phyloP scores from a whole-genome alignment of 331 rosid genomes.

The Malus hybrid region DNA sequence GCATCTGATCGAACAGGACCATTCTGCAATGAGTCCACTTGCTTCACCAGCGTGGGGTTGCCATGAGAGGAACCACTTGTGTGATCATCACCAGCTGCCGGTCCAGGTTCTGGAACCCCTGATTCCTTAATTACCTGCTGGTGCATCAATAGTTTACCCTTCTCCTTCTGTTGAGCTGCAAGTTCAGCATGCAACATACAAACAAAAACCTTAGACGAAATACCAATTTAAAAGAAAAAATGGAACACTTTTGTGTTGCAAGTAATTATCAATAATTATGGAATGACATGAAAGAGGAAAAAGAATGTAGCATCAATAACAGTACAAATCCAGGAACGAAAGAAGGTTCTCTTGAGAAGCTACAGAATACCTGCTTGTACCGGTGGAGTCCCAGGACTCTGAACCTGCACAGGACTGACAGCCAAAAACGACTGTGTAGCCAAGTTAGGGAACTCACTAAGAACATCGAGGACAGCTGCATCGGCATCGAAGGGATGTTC shows the following conservation, averaged over 20 bases:
- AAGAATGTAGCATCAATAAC: background rate
- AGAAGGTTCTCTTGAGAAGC: background rate
- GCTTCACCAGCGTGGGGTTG: slow-evolving; percentile 14
- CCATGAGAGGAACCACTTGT: slow-evolving; percentile 3
- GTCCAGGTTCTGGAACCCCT: slow-evolving; percentile 1
- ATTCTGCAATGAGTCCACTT: background rate
- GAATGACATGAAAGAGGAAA: background rate
- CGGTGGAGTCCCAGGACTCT: background rate
- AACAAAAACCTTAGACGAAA: background rate
- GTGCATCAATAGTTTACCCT: slow-evolving; percentile 8
- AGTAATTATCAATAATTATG: background rate
- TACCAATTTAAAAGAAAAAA: background rate
- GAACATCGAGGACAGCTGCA: slow-evolving; percentile 51
- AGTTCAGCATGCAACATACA: slow-evolving; percentile 1
- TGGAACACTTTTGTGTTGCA: background rate
- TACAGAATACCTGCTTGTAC: slow-evolving; percentile 18
- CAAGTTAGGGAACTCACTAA: slow-evolving; percentile 54
- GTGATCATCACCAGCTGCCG: slow-evolving; percentile 13
- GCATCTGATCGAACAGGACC: slow-evolving; percentile 11
- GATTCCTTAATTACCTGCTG: slow-evolving; percentile 8
- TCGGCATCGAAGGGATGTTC: slow-evolving; percentile 70
- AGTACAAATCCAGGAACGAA: background rate
- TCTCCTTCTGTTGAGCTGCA: slow-evolving; percentile 34
- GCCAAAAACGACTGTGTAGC: background rate
- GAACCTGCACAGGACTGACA: slow-evolving; percentile 6